These are phyloP conservation scores for Clohesyomyces aquaticus DNA, from an alignment of 495 filamentous ascomycete species.

Conservation along the genomic window DNA sequence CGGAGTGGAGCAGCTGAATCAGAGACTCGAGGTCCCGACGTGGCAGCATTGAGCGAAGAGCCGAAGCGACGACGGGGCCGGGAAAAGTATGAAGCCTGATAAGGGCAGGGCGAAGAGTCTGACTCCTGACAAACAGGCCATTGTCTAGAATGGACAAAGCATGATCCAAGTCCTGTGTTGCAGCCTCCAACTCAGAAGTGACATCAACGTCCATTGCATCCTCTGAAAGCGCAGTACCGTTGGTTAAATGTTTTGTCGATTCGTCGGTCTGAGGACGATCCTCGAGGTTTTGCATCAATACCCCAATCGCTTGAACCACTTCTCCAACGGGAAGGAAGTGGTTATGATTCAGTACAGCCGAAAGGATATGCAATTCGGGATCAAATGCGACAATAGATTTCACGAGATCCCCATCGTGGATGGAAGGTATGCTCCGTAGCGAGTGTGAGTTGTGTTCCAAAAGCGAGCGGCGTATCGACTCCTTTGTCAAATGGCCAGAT, in stretches of 20 bases:
- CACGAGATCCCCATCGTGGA: slow-evolving; percentile 44
- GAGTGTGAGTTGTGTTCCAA: background rate
- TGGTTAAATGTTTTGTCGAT: slow-evolving; percentile 29
- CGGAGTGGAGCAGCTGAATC: slow-evolving; percentile 70
- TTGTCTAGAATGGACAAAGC: slow-evolving; percentile 44
- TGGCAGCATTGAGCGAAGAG: slow-evolving; percentile 67
- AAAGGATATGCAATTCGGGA: slow-evolving; percentile 44
- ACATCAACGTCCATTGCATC: slow-evolving; percentile 36
- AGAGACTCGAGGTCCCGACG: slow-evolving; percentile 71
- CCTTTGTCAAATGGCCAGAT: slow-evolving; percentile 42
- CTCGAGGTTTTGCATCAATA: slow-evolving; percentile 47
- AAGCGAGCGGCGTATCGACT: slow-evolving; percentile 39
- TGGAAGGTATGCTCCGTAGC: background rate
- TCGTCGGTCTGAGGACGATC: slow-evolving; percentile 12
- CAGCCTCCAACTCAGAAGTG: slow-evolving; percentile 41
- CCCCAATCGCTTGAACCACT: slow-evolving; percentile 47
- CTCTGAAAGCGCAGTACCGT: slow-evolving; percentile 26
- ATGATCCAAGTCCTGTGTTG: slow-evolving; percentile 43
- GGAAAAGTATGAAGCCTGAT: slow-evolving; percentile 69
- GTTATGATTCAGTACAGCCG: slow-evolving; percentile 40
- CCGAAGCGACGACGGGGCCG: slow-evolving; percentile 56
- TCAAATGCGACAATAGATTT: slow-evolving; percentile 45
- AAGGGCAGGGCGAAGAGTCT: slow-evolving; percentile 51
- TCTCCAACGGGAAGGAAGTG: slow-evolving; percentile 49
- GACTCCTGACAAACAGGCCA: slow-evolving; percentile 40